Conservation (phyloP, 352 stramenopile genomes). For the Peronosclerospora sorghi region DNA sequence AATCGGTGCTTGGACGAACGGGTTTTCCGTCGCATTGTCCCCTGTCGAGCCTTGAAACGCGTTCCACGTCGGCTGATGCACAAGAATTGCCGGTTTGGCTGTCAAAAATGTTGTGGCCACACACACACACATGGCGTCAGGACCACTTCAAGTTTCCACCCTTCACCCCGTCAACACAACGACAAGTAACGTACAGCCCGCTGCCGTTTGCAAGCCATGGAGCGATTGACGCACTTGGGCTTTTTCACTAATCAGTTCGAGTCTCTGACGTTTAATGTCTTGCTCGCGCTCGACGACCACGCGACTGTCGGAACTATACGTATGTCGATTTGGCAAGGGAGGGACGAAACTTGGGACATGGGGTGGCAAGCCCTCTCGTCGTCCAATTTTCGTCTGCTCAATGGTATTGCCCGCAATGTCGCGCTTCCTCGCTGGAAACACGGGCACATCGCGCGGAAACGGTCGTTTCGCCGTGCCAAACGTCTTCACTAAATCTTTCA, state of each 20-base stretch:
- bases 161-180: background rate
- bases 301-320: conserved; percentile 42
- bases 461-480: conserved; percentile 39
- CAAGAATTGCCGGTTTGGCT: conserved; percentile 30
- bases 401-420: conserved; percentile 34
- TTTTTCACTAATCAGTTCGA: conserved; percentile 48
- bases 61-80: conserved; percentile 40
- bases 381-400: conserved; percentile 46
- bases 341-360: conserved; percentile 44
- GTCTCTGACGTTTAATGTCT: conserved; percentile 37
- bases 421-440: conserved; percentile 40
- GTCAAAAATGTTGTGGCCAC: background rate
- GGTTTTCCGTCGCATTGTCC: conserved; percentile 32
- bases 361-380: conserved; percentile 31
- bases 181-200: conserved; percentile 21
- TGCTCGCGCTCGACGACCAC: conserved; percentile 44
- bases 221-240: conserved; percentile 49
- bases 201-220: conserved; percentile 33
- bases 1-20: conserved; percentile 38
- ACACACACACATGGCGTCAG: background rate
- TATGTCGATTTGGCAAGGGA: conserved; percentile 43
- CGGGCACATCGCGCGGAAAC: conserved; percentile 41
- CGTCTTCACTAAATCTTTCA: conserved; percentile 40
- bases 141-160: conserved; percentile 1
- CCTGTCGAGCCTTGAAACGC: conserved; percentile 36